Base-by-base conservation (phyloP, 768 basidiomycete genomes). In the Amanita rimosa region DNA sequence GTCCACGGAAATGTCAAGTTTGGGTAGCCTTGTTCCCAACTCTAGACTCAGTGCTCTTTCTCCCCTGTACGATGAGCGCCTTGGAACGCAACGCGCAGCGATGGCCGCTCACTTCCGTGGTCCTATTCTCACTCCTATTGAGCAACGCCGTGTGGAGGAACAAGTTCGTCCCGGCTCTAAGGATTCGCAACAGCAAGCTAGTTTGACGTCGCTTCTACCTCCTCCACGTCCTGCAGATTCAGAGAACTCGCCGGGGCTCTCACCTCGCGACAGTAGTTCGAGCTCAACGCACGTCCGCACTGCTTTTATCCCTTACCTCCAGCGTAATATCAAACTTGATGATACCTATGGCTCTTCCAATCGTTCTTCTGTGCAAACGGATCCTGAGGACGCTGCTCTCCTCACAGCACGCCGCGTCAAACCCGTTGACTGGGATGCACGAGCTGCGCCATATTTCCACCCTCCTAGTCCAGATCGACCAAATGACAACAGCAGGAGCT, bases 351-450 rank as follows among this genome's bases (percentile, higher is more conserved):
- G 55, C 29, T 49, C 48, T 10, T 62, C 62, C 11, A 64, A 60
- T 8, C 65, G 66, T 19, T 62, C 68, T 4, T 66, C 68, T 14
- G 14, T 57, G 24, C 55, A 62, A 31, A 37, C 58, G 16, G 70
- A 68, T 46, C 59, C 59, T 3, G 70, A 73, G 34, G 71, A 71
- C 48, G 75, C 72, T 1, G 70, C 75, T 6, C 53, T 83, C 0
- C 64, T 74, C 43, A 78, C 74, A 6, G 80, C 79, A 0, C 70
- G 69, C 21, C 69, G 75, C 21, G 73, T 76, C 10, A 67, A 62
- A 43, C 68, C 67, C 5, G 66, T 68, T 43, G 64, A 67, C 33
- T 57, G 69, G 31, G 62, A 55, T 33, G 60, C 66, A n/a, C 64
- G 60, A 27, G 54, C 62, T 3, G 56, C 59, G 34, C 57, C 60